A percentile compares a stretch with the other conserved stretches of the same genome.
Conservation (phyloP, 345 rosid species). For the Boechera retrofracta region DNA sequence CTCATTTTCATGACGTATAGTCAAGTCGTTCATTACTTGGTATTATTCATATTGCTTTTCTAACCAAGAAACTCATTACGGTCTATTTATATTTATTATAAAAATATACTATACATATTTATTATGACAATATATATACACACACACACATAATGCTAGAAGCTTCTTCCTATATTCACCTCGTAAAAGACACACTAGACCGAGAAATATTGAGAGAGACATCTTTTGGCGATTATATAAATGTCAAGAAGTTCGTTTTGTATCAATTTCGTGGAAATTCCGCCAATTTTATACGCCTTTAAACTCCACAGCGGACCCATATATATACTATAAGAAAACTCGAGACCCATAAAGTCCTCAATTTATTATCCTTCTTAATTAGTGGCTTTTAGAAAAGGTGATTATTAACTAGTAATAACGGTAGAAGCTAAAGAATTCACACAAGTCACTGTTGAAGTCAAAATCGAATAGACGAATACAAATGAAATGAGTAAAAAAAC, state of each 20-base stretch:
- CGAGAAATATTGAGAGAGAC: neutral
- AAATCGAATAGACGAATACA: neutral
- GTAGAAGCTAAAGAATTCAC: constrained; percentile 24
- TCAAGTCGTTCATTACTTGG: constrained; percentile 26
- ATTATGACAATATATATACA: neutral
- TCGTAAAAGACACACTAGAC: constrained; percentile 10
- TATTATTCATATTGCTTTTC: constrained; percentile 10
- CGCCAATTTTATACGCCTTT: neutral
- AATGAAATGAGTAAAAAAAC: neutral
- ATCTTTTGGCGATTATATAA: neutral
- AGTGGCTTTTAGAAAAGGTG: neutral
- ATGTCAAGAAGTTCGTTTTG: neutral
- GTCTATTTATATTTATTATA: constrained; percentile 16
- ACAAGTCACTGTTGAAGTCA: constrained; percentile 26
- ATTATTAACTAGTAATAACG: neutral
- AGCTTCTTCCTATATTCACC: constrained; percentile 34
- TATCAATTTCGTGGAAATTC: constrained; percentile 2
- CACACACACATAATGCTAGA: constrained; percentile 18
- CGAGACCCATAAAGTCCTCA: neutral
- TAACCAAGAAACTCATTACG: constrained; percentile 16
- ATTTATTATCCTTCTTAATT: neutral
- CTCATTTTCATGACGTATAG: constrained; percentile 42
- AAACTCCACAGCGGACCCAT: neutral
- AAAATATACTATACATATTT: neutral
- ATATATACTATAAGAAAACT: neutral